phyloP scores from a whole-genome alignment of 495 filamentous ascomycete genomes.

The Daldinia grandis region DNA sequence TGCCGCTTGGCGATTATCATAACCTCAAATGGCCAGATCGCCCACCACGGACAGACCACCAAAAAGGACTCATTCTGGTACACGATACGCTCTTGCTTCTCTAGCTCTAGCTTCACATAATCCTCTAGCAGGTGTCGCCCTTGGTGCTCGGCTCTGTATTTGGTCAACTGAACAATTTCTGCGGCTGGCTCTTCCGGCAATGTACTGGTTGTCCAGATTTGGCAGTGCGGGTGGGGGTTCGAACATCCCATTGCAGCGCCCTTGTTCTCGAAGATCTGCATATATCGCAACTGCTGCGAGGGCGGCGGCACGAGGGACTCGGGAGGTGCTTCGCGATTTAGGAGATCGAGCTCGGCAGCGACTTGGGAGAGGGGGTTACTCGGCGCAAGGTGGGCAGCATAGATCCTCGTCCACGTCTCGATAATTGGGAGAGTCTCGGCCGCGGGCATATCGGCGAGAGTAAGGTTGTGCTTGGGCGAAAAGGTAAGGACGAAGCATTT shows the following conservation, averaged over 20 bases:
- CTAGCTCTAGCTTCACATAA: conserved; percentile 83
- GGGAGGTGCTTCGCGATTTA: conserved; percentile 51
- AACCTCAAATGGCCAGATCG: conserved; percentile 94
- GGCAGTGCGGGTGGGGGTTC: conserved; percentile 96
- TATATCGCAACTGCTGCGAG: conserved; percentile 86
- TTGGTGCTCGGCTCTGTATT: conserved; percentile 75
- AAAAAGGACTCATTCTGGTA: conserved; percentile 85
- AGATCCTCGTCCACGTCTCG: conserved; percentile 87
- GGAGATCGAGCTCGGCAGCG: conserved; percentile 42
- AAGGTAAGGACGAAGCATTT: conserved; percentile 99
- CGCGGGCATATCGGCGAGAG: conserved; percentile 83
- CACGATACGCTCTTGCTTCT: conserved; percentile 84
- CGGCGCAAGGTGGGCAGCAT: conserved; percentile 79
- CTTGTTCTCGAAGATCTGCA: conserved; percentile 99
- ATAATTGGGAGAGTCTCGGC: conserved; percentile 77
- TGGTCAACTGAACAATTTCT: conserved; percentile 78
- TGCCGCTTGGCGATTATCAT: conserved; percentile 87
- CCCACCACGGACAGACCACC: conserved; percentile 96
- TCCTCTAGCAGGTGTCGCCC: conserved; percentile 81
- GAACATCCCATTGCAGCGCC: conserved; percentile 98
- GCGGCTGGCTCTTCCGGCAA: conserved; percentile 86
- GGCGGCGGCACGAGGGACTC: conserved; percentile 60
- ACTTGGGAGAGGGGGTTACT: conserved; percentile 68
- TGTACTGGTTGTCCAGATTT: conserved; percentile 92
- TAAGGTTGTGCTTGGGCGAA: conserved; percentile 87